Conservation (phyloP, 2,329 filamentous ascomycete genomes). For the Cladophialophora carrionii region DNA sequence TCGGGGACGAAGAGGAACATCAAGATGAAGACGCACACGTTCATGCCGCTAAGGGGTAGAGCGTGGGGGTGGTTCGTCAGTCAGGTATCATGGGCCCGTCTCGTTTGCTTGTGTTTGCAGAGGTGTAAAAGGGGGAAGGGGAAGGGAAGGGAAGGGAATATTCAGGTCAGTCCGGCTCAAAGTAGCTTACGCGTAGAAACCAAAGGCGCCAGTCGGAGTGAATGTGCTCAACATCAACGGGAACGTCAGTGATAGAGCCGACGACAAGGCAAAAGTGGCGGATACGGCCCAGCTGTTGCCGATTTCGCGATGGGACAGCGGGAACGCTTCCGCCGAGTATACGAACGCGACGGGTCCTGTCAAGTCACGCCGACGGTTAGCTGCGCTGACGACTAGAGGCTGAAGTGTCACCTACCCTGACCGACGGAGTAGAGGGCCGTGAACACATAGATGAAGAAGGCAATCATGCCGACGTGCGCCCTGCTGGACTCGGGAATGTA, state of each 20-base stretch:
- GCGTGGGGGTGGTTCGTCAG: too few species aligned
- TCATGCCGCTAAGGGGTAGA: conserved; percentile 43
- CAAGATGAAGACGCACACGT: conserved; percentile 51
- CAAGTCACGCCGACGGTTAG: neutral
- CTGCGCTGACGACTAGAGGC: neutral
- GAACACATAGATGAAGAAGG: conserved; percentile 49
- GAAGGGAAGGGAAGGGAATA: too few species aligned
- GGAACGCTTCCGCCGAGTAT: conserved; percentile 48
- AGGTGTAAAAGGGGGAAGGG: too few species aligned
- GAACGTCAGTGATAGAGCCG: conserved; percentile 52
- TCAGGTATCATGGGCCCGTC: too few species aligned
- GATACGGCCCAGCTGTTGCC: conserved; percentile 51
- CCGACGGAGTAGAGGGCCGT: conserved; percentile 44
- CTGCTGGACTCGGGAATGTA: conserved; percentile 50
- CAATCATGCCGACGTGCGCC: conserved; percentile 47
- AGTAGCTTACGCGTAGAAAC: conserved; percentile 50
- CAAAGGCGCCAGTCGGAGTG: conserved; percentile 43
- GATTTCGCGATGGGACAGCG: conserved; percentile 55
- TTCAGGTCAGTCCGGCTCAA: neutral
- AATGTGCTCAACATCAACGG: conserved; percentile 32
- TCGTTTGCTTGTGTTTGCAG: neutral
- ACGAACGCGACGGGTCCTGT: conserved; percentile 5
- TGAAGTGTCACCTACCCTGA: neutral
- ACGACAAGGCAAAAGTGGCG: conserved; percentile 54
- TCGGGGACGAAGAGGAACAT: conserved; percentile 48